Conservation (phyloP, 768 basidiomycete genomes). For the Paxillus rubicundulus region DNA sequence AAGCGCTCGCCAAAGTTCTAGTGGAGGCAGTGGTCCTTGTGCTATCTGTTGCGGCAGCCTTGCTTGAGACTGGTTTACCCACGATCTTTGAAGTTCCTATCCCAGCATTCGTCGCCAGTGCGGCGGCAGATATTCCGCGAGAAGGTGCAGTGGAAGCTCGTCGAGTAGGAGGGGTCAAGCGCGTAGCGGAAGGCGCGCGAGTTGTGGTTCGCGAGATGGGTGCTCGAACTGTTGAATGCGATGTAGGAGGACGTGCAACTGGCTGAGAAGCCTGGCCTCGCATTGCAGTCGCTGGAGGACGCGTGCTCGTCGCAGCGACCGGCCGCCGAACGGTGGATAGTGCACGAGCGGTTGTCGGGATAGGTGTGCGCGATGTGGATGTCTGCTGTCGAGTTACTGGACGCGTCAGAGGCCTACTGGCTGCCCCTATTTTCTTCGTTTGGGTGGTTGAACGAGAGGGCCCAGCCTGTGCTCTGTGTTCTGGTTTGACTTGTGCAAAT, state of each 20-base stretch:
- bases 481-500: slow-evolving; percentile 17
- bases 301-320: slow-evolving; percentile 4
- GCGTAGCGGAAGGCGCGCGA: slow-evolving; percentile 13
- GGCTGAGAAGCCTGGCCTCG: slow-evolving; percentile 19
- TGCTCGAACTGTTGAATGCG: slow-evolving; percentile 18
- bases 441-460: not conserved
- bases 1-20: not conserved
- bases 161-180: slow-evolving; percentile 18
- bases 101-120: slow-evolving; percentile 8
- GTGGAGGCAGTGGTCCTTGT: not conserved
- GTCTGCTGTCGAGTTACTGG: slow-evolving; percentile 6
- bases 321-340: slow-evolving; percentile 11
- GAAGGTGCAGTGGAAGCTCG: slow-evolving; percentile 1
- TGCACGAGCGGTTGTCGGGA: slow-evolving; percentile 5
- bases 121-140: slow-evolving; percentile 8
- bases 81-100: slow-evolving; percentile 4
- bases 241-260: slow-evolving; percentile 21
- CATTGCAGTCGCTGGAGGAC: slow-evolving; percentile 3
- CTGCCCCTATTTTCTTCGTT: not conserved
- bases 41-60: not conserved
- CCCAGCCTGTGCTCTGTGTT: not conserved
- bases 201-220: slow-evolving; percentile 19
- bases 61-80: slow-evolving; percentile 7
- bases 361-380: not conserved
- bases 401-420: slow-evolving; percentile 7